These are phyloP conservation scores for Ophiostoma novo-ulmi DNA, from an alignment of 2,329 filamentous ascomycete genomes.

Conservation along the genomic window DNA sequence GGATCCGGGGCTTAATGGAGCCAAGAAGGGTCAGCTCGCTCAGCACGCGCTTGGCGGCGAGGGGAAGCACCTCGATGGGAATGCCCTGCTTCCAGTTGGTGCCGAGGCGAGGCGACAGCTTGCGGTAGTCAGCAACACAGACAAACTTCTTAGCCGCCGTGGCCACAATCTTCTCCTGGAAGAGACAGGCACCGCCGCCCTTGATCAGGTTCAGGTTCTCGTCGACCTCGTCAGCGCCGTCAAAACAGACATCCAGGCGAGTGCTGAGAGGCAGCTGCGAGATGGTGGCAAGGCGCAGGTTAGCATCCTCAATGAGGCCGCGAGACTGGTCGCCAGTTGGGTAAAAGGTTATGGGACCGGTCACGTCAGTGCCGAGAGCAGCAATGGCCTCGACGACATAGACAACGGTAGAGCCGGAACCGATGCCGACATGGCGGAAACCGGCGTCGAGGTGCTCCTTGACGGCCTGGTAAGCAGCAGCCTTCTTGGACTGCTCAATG, in stretches of 20 bases:
- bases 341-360: slow-evolving; percentile 70
- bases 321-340: slow-evolving; percentile 90
- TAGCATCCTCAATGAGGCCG: slow-evolving; percentile 74
- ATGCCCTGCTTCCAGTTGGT: slow-evolving; percentile 74
- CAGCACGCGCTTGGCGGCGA: slow-evolving; percentile 73
- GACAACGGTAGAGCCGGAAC: slow-evolving; percentile 74
- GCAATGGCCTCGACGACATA: slow-evolving; percentile 81
- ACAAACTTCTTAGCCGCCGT: slow-evolving; percentile 78
- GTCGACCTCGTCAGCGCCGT: slow-evolving; percentile 96
- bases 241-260: slow-evolving; percentile 83
- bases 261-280: slow-evolving; percentile 58
- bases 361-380: slow-evolving; percentile 50
- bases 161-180: slow-evolving; percentile 95
- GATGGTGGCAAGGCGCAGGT: slow-evolving; percentile 70
- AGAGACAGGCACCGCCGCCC: slow-evolving; percentile 92
- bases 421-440: slow-evolving; percentile 68
- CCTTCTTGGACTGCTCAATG: slow-evolving; percentile 68
- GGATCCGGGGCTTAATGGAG: slow-evolving; percentile 62
- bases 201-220: slow-evolving; percentile 95
- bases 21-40: slow-evolving; percentile 67
- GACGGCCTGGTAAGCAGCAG: slow-evolving; percentile 69
- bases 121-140: slow-evolving; percentile 75
- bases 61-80: slow-evolving; percentile 88
- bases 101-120: slow-evolving; percentile 71
- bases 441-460: slow-evolving; percentile 62